Evolutionary conservation across 2,329 filamentous ascomycete species (phyloP), one percentile per base, ranked within the genome.

Genomic region (Alternaria triticimaculans): DNA sequence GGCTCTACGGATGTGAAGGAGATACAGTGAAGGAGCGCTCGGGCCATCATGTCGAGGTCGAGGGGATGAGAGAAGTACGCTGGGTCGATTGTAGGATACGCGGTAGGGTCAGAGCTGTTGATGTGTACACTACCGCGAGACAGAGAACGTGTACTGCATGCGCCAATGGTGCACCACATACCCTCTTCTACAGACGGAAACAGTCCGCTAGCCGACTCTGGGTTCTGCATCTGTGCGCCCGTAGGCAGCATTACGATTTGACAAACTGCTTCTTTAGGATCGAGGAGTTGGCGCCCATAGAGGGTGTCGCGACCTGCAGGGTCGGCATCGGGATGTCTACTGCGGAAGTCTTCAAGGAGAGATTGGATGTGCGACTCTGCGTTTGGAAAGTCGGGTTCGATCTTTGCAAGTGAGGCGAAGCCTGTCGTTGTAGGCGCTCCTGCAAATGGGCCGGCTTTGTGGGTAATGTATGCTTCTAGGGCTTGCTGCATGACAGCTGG

Each of bases 51-150:
- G 44, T 83, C 78, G 5, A 80, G 59, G 58, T 85, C 83, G 3
- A 82, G 69, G 0, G 83, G 81, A 58, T 85, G 80, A 8, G 79
- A 76, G 18, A 85, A 73, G 41, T 83, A 84, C 11, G 76, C 76
- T 1, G 80, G 77, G 60, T 83, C 80, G 53, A 85, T 81, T 2
- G 64, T 43, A 0, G 82, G 81, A 8, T 76, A 63, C 2, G 62
- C 71, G 0, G 67, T 65, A 0, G 76, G 70, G 43, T 80, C 69
- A 1, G 80, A 80, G 0, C 64, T 61, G 6, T 55, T 57, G 21
- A 84, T 79, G 55, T 84, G 82, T 0, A 78, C 68, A 15, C 58
- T 78, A 5, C 82, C 82, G 18, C 82, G 78, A 2, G 82, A 83
- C 55, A 82, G 79, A 1, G 81, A 79, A 63, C 83, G 72, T 30